Conservation (phyloP, 1,284 basidiomycete genomes). For the Neonothopanus nambi region DNA sequence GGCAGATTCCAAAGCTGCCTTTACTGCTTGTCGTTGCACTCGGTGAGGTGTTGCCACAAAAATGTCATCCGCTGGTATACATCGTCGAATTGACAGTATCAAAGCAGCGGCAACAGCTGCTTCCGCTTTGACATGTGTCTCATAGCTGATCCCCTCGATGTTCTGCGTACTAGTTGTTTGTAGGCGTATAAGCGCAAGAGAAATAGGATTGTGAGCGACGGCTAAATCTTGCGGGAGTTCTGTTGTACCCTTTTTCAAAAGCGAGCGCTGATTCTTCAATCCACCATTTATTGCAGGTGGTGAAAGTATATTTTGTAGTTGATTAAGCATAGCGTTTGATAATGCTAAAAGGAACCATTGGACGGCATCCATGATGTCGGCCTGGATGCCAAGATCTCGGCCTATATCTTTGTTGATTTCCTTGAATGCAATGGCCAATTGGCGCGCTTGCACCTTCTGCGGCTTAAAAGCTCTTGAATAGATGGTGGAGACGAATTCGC, state of each 20-base stretch:
- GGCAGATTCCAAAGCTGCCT: conserved; percentile 32
- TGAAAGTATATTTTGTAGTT: conserved; percentile 34
- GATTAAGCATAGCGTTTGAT: conserved; percentile 39
- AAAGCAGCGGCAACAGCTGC: conserved; percentile 46
- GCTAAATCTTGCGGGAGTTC: conserved; percentile 5
- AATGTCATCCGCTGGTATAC: conserved; percentile 42
- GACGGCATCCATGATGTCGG: conserved; percentile 25
- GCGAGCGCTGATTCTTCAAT: neutral
- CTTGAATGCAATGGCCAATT: conserved; percentile 37
- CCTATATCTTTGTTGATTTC: conserved; percentile 22
- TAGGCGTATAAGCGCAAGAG: conserved; percentile 40
- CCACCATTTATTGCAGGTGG: conserved; percentile 24
- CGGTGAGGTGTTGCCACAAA: conserved; percentile 53
- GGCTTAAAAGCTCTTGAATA: conserved; percentile 46
- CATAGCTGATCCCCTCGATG: conserved; percentile 39
- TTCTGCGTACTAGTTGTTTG: conserved; percentile 26
- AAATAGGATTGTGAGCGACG: conserved; percentile 34
- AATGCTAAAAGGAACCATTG: conserved; percentile 37
- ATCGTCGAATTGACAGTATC: conserved; percentile 36
- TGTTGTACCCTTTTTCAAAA: neutral
- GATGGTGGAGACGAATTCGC: conserved; percentile 50
- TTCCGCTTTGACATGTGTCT: conserved; percentile 45
- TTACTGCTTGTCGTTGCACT: conserved; percentile 48
- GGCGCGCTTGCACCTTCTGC: conserved; percentile 43
- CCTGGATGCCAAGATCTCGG: conserved; percentile 23